Evolutionary conservation across 1,284 basidiomycete species (phyloP), one percentile per base, ranked within the genome.

Genomic region (Ceratobasidium theobromae): DNA sequence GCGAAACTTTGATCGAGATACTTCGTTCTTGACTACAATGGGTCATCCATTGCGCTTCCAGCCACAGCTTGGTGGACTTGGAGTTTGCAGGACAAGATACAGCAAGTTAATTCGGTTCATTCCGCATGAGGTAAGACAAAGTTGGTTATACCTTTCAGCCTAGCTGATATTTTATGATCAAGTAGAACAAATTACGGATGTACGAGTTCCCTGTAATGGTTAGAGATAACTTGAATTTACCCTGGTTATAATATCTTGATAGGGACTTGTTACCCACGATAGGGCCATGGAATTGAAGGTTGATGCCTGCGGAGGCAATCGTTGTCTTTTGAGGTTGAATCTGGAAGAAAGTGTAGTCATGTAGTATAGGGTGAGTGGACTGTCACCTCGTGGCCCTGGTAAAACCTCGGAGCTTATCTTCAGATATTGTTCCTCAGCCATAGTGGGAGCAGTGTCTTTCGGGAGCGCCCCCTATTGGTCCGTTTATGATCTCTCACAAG

Each of bases 391-490:
- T 62, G 57, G 51, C 45, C 23, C n/a, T n/a, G 57, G 57, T 6
- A 28, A 51, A 62, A 49, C 30, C 57, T 62, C 57, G 57, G 57
- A 62, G 46, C 30, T 40, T 25, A 14, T 28, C 14, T 5, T 4
- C 14, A 25, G 21, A 48, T 21, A 3, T 48, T n/a, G n/a, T n/a
- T n/a, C n/a, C 23, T 48, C 21, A 48, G 45, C 45, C 21, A 23
- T 27, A 27, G 9, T 48, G 16, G 14, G 28, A 49, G 9, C 30
- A 35, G 28, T 16, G 6, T 43, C 40, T 43, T 32, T 21, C 60
- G 60, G 60, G 23, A 64, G 43, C 21, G 3, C 33, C 4, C 45
- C 49, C 60, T 43, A 64, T 64, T 64, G 60, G 60, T 11, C 21
- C 8, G 9, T 18, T 35, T 23, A 41, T 5, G 9, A 16, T 53